Evolutionary conservation across 2,329 filamentous ascomycete genomes (phyloP).

Genomic region (Pseudogymnoascus sp.): DNA sequence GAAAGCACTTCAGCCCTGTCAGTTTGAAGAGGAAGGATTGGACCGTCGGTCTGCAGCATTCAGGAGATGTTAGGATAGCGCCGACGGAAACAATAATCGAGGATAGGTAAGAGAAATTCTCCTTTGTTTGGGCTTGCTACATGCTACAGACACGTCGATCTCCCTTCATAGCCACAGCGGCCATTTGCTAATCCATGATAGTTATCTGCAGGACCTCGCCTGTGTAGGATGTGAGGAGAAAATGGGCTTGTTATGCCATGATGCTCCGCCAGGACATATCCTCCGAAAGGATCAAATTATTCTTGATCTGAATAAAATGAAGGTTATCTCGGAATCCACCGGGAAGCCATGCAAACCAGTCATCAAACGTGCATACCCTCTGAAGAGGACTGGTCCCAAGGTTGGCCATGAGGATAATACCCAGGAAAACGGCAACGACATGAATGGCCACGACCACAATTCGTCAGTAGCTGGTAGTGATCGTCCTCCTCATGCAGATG

Average conservation of each 20-base stretch:
- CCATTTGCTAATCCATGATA: slow-evolving; percentile 12
- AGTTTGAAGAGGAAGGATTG: slow-evolving; percentile 13
- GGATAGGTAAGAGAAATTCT: slow-evolving; percentile 19
- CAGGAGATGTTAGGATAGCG: slow-evolving; percentile 20
- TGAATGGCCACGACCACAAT: not conserved
- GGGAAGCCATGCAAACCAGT: slow-evolving; percentile 15
- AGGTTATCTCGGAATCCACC: slow-evolving; percentile 19
- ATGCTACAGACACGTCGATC: not conserved
- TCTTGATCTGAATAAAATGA: slow-evolving; percentile 21
- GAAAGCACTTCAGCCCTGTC: slow-evolving; percentile 25
- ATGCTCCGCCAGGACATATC: slow-evolving; percentile 24
- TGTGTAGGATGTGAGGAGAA: slow-evolving; percentile 22
- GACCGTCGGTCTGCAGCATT: slow-evolving; percentile 19
- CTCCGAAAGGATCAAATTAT: slow-evolving; percentile 25
- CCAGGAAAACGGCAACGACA: not conserved
- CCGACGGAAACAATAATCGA: slow-evolving; percentile 20
- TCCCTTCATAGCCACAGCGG: not conserved
- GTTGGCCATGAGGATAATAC: not conserved
- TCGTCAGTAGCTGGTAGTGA: not conserved
- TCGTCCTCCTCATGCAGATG: not conserved
- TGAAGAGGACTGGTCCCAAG: slow-evolving; percentile 1
- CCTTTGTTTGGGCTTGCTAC: not conserved
- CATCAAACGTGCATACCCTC: not conserved
- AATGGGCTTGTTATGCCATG: slow-evolving; percentile 25
- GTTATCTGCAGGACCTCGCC: slow-evolving; percentile 25